Evolutionary conservation across 73 alveolate genomes (phyloP).

Genomic region (Uronychia binucleata): DNA sequence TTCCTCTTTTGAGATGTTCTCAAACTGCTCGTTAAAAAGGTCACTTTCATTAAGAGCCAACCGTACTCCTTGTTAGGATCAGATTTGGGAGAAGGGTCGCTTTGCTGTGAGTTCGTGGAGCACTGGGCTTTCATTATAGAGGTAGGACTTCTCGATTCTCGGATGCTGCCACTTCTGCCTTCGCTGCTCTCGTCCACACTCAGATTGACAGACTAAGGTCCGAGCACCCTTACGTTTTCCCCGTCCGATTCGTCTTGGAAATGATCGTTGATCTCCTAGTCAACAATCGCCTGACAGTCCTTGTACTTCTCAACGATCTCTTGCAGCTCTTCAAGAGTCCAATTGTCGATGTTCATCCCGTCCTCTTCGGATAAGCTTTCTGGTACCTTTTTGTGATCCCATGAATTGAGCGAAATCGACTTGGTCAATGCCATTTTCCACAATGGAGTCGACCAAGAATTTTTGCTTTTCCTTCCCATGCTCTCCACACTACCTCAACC

Average conservation of each 20-base stretch:
- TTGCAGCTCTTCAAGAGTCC: not conserved
- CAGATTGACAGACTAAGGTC: not conserved
- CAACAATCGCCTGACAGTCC: not conserved
- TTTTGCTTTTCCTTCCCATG: not conserved
- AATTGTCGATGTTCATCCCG: not conserved
- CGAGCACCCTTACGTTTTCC: not conserved
- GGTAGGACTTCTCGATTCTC: no score
- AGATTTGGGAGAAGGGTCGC: not conserved
- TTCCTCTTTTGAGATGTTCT: not conserved
- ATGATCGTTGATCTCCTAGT: not conserved
- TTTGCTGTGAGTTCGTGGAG: not conserved
- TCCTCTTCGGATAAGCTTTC: not conserved
- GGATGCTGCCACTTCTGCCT: not conserved
- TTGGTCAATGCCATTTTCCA: not conserved
- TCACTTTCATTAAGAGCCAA: not conserved
- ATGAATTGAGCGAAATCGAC: not conserved
- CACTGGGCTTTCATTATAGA: not conserved
- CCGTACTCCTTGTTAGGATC: not conserved
- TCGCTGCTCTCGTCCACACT: not conserved
- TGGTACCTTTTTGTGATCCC: not conserved
- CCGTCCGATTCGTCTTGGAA: not conserved
- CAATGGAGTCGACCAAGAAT: not conserved
- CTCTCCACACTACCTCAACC: constrained; percentile 4
- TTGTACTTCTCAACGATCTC: not conserved
- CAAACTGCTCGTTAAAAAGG: not conserved